These are phyloP conservation scores for Hypholoma sublateritium DNA, from an alignment of 768 basidiomycete genomes.

Conservation along the genomic window DNA sequence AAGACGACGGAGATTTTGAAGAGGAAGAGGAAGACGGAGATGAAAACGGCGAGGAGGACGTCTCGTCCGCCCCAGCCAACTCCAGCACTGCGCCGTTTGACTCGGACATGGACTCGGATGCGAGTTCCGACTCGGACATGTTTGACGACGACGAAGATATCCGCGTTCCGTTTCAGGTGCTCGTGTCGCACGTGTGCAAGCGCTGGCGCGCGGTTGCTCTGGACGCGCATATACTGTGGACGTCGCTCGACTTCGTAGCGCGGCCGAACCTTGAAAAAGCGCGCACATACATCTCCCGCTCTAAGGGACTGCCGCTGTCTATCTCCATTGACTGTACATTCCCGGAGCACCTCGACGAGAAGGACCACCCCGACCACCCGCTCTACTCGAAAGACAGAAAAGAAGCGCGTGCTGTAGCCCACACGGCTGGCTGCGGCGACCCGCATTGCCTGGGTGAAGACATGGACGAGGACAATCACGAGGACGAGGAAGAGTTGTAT, in stretches of 20 bases:
- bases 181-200: slow-evolving; percentile 61
- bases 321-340: slow-evolving; percentile 48
- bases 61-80: slow-evolving; percentile 9
- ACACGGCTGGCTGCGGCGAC: slow-evolving; percentile 12
- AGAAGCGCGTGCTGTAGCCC: slow-evolving; percentile 1
- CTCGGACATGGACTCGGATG: slow-evolving; percentile 15
- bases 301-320: slow-evolving; percentile 52
- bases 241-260: slow-evolving; percentile 38
- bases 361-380: slow-evolving; percentile 24
- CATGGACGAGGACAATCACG: not conserved
- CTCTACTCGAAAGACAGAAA: slow-evolving; percentile 15
- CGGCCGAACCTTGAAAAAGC: slow-evolving; percentile 45
- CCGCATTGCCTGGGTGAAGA: not conserved
- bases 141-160: slow-evolving; percentile 17
- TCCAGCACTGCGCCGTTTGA: slow-evolving; percentile 19
- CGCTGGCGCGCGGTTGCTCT: slow-evolving; percentile 59
- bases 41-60: slow-evolving; percentile 22
- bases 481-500: slow-evolving; percentile 7
- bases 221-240: slow-evolving; percentile 58
- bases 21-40: slow-evolving; percentile 35
- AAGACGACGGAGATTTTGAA: slow-evolving; percentile 31
- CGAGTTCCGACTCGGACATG: slow-evolving; percentile 8
- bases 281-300: slow-evolving; percentile 47
- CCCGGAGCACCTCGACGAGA: slow-evolving; percentile 25
- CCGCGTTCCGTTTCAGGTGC: slow-evolving; percentile 43